Base-by-base conservation (phyloP, 2,329 filamentous ascomycete species). In the Xylaria sp. region DNA sequence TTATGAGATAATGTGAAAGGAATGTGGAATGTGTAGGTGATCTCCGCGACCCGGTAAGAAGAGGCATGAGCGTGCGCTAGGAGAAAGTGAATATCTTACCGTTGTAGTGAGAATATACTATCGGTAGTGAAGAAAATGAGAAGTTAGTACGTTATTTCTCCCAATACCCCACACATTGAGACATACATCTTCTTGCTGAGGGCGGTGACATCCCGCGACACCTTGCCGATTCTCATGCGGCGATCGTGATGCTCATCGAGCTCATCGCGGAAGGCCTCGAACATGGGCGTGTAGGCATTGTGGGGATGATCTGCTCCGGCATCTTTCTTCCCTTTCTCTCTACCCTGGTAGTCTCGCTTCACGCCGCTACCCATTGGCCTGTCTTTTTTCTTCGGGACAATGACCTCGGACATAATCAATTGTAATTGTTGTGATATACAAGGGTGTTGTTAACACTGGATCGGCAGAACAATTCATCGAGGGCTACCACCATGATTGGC, bases 211-310 rank as follows among this genome's bases (percentile, higher is more conserved):
- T 99, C 96, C 71, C 95, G 86, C 9, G 93, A 97, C 1, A 91
- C 91, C 83, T 98, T 99, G 78, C 97, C 92, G 74, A 97, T 90
- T 62, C 92, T 89, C 83, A 98, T 94, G 66, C 94, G 88, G 18
- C 96, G 91, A 81, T 98, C 96, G 80, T 99, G 93, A 79, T 98
- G 95, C 81, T 96, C 90, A 78, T 99, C 96, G 33, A 99, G 86
- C 81, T 98, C 94, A 76, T 91, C 86, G 61, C 94, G 91, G 79
- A 98, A 97, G 8, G 80, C 83, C 80, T 93, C 91, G 79, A 99
- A 99, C 87, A 98, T 94, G 73, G 90, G 81, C 70, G 89, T 89
- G 78, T 89, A 90, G 15, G 82, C 82, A 66, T 82, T 84, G 67
- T 79, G 78, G 5, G 83, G 80, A 23, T 75, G 77, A 54, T 81